phyloP scores from a whole-genome alignment of 2,329 filamentous ascomycete genomes.

The Didymella arachidicola region DNA sequence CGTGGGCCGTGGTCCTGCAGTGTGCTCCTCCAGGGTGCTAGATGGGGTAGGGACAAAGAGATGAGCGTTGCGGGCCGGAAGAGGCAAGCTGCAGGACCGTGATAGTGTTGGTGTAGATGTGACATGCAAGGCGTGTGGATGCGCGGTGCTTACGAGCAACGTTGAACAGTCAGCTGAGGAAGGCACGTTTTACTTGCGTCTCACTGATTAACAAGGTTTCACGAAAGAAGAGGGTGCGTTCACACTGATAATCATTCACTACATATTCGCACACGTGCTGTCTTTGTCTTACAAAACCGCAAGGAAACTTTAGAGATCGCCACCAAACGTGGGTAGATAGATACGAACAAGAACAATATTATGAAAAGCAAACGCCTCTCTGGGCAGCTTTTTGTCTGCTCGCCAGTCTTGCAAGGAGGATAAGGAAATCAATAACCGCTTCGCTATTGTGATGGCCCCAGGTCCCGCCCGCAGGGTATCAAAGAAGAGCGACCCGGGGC shows the following conservation, averaged over 20 bases:
- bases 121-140: constrained; percentile 7
- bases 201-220: constrained; percentile 8
- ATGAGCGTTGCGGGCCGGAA: background rate
- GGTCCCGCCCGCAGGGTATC: constrained; percentile 46
- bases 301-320: constrained; percentile 22
- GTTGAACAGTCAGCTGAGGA: constrained; percentile 2
- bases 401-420: constrained; percentile 23
- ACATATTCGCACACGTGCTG: constrained; percentile 24
- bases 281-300: constrained; percentile 26
- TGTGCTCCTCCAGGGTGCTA: background rate
- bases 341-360: constrained; percentile 30
- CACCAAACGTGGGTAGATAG: constrained; percentile 23
- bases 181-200: background rate
- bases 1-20: background rate
- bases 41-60: background rate
- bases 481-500: constrained; percentile 44
- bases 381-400: constrained; percentile 21
- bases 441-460: constrained; percentile 33
- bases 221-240: constrained; percentile 7
- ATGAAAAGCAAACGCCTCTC: constrained; percentile 29
- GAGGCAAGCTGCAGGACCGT: background rate
- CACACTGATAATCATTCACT: constrained; percentile 22
- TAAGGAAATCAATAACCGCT: constrained; percentile 29
- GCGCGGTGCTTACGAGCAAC: background rate
- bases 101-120: background rate